Evolutionary conservation across 2,329 filamentous ascomycete genomes (phyloP).

Genomic region (Fusarium hainanense): DNA sequence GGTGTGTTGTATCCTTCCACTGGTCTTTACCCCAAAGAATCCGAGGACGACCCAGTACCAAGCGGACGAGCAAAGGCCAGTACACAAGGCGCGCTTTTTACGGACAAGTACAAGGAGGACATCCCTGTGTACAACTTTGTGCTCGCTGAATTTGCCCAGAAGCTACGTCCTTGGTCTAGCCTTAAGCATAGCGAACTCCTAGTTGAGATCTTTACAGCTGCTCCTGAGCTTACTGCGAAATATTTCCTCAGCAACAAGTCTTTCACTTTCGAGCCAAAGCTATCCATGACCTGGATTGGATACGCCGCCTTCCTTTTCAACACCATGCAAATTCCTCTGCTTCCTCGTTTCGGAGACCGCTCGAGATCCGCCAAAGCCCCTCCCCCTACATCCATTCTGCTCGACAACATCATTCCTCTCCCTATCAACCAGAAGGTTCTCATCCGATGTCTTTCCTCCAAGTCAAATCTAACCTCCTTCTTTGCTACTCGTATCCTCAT

Average conservation of each 20-base stretch:
- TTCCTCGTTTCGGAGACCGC: conserved; percentile 75
- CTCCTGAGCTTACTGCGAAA: conserved; percentile 86
- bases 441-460: conserved; percentile 80
- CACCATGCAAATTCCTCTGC: conserved; percentile 79
- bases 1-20: conserved; percentile 81
- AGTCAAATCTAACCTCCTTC: conserved; percentile 82
- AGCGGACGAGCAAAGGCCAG: conserved; percentile 55
- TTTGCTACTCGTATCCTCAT: conserved; percentile 85
- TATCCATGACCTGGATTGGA: conserved; percentile 94
- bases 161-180: conserved; percentile 84
- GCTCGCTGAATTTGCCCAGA: conserved; percentile 81
- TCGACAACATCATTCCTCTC: conserved; percentile 88
- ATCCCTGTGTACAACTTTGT: conserved; percentile 83
- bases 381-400: conserved; percentile 79
- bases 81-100: conserved; percentile 76
- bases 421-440: conserved; percentile 84
- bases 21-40: conserved; percentile 85
- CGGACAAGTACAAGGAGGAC: conserved; percentile 72
- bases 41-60: conserved; percentile 60
- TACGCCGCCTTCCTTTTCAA: conserved; percentile 91
- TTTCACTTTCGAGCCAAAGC: conserved; percentile 90
- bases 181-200: conserved; percentile 84
- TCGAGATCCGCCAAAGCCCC: conserved; percentile 72
- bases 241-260: conserved; percentile 85
- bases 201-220: conserved; percentile 79